Conservation (phyloP, 495 filamentous ascomycete genomes). For the Lentithecium fluviatile region DNA sequence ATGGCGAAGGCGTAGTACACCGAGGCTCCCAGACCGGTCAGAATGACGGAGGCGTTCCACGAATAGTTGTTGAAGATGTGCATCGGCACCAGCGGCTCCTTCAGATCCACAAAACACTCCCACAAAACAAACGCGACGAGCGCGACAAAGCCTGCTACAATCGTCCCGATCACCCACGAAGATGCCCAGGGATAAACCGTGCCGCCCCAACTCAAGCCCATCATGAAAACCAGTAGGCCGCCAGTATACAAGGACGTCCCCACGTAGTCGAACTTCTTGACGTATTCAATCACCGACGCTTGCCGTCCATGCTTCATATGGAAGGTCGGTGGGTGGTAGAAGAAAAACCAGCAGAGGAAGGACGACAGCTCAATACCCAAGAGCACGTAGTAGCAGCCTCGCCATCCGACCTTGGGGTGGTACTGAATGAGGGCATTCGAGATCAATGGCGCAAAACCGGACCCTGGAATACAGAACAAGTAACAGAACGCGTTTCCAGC, state of each 20-base stretch:
- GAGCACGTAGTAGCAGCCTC: slow-evolving; percentile 33
- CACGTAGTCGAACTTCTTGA: slow-evolving; percentile 39
- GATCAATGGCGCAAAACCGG: slow-evolving; percentile 27
- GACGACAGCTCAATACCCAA: slow-evolving; percentile 33
- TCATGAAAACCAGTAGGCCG: slow-evolving; percentile 37
- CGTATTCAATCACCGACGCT: slow-evolving; percentile 16
- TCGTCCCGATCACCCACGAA: slow-evolving; percentile 43
- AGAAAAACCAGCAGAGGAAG: slow-evolving; percentile 30
- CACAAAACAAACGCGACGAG: slow-evolving; percentile 44
- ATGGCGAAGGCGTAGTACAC: slow-evolving; percentile 30
- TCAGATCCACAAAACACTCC: slow-evolving; percentile 33
- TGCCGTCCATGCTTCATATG: slow-evolving; percentile 35
- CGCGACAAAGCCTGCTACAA: slow-evolving; percentile 42
- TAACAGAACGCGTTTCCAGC: slow-evolving; percentile 17
- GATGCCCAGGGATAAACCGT: slow-evolving; percentile 45
- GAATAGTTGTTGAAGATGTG: slow-evolving; percentile 25
- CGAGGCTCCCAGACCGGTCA: slow-evolving; percentile 13
- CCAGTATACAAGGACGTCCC: slow-evolving; percentile 34
- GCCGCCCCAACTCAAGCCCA: slow-evolving; percentile 47
- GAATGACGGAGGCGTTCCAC: slow-evolving; percentile 13
- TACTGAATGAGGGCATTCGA: slow-evolving; percentile 23
- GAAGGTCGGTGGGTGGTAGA: slow-evolving; percentile 41
- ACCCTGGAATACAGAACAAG: slow-evolving; percentile 15
- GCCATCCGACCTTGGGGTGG: slow-evolving; percentile 23
- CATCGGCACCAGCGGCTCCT: slow-evolving; percentile 31